A percentile compares a stretch with the other conserved stretches of the same genome.
These are phyloP conservation scores for Penicillium sp. DNA, from an alignment of 2,329 filamentous ascomycete genomes.

Conservation along the genomic window DNA sequence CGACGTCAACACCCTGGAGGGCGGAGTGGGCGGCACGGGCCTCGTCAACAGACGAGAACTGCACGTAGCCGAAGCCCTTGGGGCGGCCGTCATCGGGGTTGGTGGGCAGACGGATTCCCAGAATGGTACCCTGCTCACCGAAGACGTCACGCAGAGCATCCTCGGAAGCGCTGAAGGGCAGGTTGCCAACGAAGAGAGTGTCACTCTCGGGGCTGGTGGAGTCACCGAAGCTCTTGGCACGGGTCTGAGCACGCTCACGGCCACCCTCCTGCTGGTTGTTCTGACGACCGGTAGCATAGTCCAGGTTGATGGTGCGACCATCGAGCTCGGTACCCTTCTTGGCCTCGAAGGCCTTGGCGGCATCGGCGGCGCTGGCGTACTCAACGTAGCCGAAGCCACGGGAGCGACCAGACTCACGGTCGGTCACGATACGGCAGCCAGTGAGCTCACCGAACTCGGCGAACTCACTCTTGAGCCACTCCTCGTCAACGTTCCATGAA, in stretches of 20 bases:
- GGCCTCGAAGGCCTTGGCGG: conserved; percentile 64
- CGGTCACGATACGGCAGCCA: conserved; percentile 73
- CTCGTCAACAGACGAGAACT: conserved; percentile 75
- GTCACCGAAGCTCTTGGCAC: conserved; percentile 62
- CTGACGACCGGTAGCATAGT: conserved; percentile 65
- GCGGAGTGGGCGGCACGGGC: conserved; percentile 67
- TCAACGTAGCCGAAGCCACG: conserved; percentile 92
- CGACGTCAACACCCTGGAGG: conserved; percentile 66
- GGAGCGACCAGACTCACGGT: conserved; percentile 73
- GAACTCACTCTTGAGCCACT: conserved; percentile 74
- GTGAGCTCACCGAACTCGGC: conserved; percentile 67
- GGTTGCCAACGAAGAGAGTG: conserved; percentile 87
- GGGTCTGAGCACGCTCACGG: conserved; percentile 53
- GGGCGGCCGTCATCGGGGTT: conserved; percentile 75
- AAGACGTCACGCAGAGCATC: conserved; percentile 70
- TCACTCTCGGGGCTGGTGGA: conserved; percentile 71
- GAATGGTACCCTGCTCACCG: conserved; percentile 61
- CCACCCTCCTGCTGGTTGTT: conserved; percentile 42
- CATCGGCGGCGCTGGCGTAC: conserved; percentile 63
- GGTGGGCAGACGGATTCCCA: conserved; percentile 80
- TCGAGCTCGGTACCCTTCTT: conserved; percentile 72
- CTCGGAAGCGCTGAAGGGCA: conserved; percentile 77
- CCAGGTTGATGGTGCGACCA: conserved; percentile 68
- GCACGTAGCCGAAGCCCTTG: conserved; percentile 91
- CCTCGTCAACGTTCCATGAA: conserved; percentile 85